These are phyloP conservation scores for Aspergillus novofumigatus DNA, from an alignment of 2,329 filamentous ascomycete genomes.

Conservation along the genomic window DNA sequence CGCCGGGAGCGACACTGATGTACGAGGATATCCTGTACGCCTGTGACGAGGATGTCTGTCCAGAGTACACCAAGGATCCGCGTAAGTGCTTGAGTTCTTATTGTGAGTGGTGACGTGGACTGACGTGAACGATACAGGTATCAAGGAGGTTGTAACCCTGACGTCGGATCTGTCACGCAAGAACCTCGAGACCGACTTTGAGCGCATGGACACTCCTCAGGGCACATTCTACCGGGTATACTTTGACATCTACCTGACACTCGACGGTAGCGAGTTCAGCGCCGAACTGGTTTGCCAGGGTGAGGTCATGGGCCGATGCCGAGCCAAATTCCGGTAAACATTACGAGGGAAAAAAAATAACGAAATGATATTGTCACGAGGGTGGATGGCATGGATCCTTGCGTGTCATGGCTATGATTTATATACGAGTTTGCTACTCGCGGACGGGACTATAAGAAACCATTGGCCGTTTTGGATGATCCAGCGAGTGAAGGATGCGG, in stretches of 20 bases:
- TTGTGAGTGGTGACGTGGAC: neutral
- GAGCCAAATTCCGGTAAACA: conserved; percentile 71
- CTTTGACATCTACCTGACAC: conserved; percentile 74
- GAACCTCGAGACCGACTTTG: conserved; percentile 98
- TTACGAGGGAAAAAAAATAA: neutral
- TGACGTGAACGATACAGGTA: conserved; percentile 55
- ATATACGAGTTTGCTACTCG: neutral
- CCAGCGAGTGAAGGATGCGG: neutral
- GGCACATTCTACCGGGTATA: conserved; percentile 85
- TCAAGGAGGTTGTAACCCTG: conserved; percentile 97
- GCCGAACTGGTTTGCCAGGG: conserved; percentile 98
- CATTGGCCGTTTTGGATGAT: neutral
- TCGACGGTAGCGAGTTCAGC: conserved; percentile 96
- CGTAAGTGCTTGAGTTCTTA: conserved; percentile 60
- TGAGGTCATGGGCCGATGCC: conserved; percentile 96
- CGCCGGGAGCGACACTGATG: conserved; percentile 95
- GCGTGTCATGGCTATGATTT: neutral
- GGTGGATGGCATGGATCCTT: neutral
- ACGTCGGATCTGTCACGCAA: conserved; percentile 96
- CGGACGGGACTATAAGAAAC: neutral
- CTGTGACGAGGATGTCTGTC: conserved; percentile 96
- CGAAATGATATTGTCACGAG: neutral
- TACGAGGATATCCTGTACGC: conserved; percentile 98
- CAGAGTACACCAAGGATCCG: conserved; percentile 98
- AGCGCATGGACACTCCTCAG: conserved; percentile 97